Base-by-base conservation (phyloP, 176 grass and related monocot species). In the Stipa capillata region DNA sequence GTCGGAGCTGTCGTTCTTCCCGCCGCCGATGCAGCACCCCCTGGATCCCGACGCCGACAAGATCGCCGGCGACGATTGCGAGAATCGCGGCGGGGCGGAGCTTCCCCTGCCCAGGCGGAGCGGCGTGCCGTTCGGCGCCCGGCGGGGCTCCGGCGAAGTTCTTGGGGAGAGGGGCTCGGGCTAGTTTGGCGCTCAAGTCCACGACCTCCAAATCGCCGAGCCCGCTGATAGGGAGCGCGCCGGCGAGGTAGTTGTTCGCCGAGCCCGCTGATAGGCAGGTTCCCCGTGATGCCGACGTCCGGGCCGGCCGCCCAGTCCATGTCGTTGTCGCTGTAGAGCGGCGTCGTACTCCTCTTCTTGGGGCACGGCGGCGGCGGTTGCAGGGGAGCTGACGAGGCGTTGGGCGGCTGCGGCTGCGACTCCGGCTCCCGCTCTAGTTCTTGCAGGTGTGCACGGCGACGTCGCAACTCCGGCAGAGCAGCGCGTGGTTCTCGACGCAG, bases 401-500 rank as follows among this genome's bases (percentile, higher is more conserved):
- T 27, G 27, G 74, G 69, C 7, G 81, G 23, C 13, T 53, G 64
- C n/a, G 43, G n/a, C n/a, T n/a, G 35, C 17, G 36, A 31, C 32
- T 56, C 44, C 37, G 35, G 10, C 1, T 50, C 33, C 6, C 82
- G 63, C 50, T 82, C 61, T n/a, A n/a, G n/a, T n/a, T n/a, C n/a
- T n/a, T n/a, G n/a, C n/a, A n/a, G 14, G 90, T 72, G 80, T 99
- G 96, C 69, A 99, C 89, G 52, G 96, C 77, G 29, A 95, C 59
- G 78, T 99, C 96, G 68, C 96, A 99, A 74, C 72, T 82, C 47
- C 92, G 65, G 85, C 96, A 99, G 25, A 95, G 87, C 52, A 99
- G 78, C 12, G 96, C 90, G 29, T 92, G 92, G 73, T 99, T 92
- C 81, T 99, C 88, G 0, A 99, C 70, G 83, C 96, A 99, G 88